Conservation (phyloP, 768 basidiomycete genomes). For the Suillus americanus region DNA sequence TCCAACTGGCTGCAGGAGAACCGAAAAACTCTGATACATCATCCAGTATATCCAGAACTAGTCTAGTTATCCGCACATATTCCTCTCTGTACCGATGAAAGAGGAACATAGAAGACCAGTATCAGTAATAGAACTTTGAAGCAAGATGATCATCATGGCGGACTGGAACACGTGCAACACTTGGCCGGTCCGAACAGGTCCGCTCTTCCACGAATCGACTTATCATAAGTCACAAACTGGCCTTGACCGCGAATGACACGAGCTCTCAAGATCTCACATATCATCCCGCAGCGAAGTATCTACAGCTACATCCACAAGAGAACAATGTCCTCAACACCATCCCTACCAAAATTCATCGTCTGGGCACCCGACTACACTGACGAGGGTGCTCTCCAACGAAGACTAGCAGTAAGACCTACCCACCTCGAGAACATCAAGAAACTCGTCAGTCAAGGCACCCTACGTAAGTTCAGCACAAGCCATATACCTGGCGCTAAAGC, state of each 20-base stretch:
- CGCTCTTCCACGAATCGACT: constrained; percentile 3
- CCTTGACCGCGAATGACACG: background rate
- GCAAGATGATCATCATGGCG: background rate
- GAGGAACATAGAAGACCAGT: background rate
- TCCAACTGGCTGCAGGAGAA: background rate
- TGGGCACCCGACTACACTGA: constrained; percentile 69
- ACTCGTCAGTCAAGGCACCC: constrained; percentile 37
- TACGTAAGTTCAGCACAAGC: constrained; percentile 42
- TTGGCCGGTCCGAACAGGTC: background rate
- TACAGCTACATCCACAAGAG: background rate
- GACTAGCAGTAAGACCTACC: constrained; percentile 49
- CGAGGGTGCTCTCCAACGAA: constrained; percentile 49
- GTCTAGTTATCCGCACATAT: background rate
- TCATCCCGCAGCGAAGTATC: background rate
- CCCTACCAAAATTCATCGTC: constrained; percentile 44
- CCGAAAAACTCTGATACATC: background rate
- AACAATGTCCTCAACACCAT: constrained; percentile 19
- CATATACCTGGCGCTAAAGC: constrained; percentile 11
- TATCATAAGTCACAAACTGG: background rate
- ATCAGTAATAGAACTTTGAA: background rate
- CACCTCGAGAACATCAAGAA: constrained; percentile 49
- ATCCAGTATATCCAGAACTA: background rate
- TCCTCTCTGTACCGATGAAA: background rate
- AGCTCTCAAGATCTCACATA: background rate
- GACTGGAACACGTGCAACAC: background rate